Evolutionary conservation across 345 rosid species (phyloP).

Genomic region (Iberis pinnata): DNA sequence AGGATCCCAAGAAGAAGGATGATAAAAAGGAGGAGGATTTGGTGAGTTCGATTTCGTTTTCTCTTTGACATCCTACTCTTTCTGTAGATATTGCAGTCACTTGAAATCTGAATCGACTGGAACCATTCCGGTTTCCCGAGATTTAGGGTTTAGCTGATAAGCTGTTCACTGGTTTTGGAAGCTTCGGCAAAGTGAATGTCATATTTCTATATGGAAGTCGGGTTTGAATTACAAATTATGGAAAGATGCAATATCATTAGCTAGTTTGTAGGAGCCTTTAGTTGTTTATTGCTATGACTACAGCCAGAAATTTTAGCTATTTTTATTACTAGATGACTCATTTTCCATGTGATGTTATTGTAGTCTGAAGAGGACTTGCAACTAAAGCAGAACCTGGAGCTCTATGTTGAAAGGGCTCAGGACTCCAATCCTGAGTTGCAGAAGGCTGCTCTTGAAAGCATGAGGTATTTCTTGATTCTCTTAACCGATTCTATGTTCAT

Average conservation of each 20-base stretch:
- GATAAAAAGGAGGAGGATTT: constrained; percentile 91
- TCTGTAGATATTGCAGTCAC: not conserved
- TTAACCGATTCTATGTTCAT: not conserved
- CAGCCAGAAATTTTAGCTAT: not conserved
- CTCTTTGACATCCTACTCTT: not conserved
- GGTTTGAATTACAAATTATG: too few relatives aligned
- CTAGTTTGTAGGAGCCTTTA: too few relatives aligned
- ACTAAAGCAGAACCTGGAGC: constrained; percentile 84
- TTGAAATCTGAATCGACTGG: not conserved
- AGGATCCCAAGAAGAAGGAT: constrained; percentile 84
- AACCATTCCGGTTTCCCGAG: too few relatives aligned
- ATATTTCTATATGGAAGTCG: not conserved
- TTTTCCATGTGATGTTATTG: constrained; percentile 16
- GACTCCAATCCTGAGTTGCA: constrained; percentile 82
- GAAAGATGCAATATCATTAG: too few relatives aligned
- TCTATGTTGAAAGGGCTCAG: constrained; percentile 91
- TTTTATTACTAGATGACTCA: not conserved
- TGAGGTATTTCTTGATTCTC: constrained; percentile 53
- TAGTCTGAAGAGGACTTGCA: constrained; percentile 95
- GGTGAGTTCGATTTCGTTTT: constrained; percentile 33
- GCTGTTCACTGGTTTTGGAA: not conserved
- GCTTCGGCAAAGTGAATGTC: constrained; percentile 5
- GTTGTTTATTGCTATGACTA: too few relatives aligned
- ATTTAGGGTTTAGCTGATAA: constrained; percentile 8
- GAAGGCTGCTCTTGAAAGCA: constrained; percentile 86